These are phyloP conservation scores for Hymenotorrendiella dingleyae DNA, from an alignment of 2,329 filamentous ascomycete species.

Conservation along the genomic window DNA sequence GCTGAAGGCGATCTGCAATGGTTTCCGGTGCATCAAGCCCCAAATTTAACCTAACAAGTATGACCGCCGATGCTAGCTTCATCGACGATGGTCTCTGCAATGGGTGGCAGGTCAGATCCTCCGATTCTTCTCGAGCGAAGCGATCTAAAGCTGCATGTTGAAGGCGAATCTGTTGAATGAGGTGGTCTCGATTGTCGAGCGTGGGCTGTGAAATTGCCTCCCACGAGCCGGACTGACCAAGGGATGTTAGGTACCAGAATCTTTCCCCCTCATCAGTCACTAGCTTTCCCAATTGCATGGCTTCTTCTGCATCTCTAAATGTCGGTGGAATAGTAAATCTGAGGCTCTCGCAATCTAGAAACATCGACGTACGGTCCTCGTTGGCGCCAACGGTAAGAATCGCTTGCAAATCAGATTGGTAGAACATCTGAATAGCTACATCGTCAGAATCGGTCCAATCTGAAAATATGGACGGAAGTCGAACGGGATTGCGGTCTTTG, in stretches of 20 bases:
- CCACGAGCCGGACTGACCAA: conserved; percentile 30
- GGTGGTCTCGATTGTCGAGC: conserved; percentile 8
- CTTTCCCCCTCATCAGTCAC: conserved; percentile 37
- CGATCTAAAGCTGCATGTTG: conserved; percentile 17
- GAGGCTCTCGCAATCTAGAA: conserved; percentile 55
- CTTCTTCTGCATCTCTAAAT: conserved; percentile 29
- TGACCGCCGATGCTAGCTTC: conserved; percentile 8
- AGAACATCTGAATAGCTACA: conserved; percentile 56
- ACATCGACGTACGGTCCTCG: conserved; percentile 59
- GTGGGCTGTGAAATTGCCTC: conserved; percentile 7
- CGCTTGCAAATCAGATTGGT: conserved; percentile 47
- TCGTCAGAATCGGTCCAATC: conserved; percentile 36
- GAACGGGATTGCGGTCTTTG: background rate
- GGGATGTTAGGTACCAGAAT: conserved; percentile 18
- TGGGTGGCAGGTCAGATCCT: conserved; percentile 35
- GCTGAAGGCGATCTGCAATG: conserved; percentile 10
- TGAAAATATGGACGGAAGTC: conserved; percentile 25
- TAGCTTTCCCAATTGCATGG: conserved; percentile 12
- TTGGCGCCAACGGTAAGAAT: conserved; percentile 27
- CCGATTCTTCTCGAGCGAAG: conserved; percentile 44
- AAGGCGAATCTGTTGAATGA: conserved; percentile 11
- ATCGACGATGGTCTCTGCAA: conserved; percentile 9
- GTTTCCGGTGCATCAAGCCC: conserved; percentile 13
- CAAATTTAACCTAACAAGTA: conserved; percentile 10
- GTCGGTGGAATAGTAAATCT: conserved; percentile 38